A percentile compares a stretch with the other conserved stretches of the same genome.
Evolutionary conservation across 2,329 filamentous ascomycete species (phyloP).

Genomic region (Botrytis deweyae): DNA sequence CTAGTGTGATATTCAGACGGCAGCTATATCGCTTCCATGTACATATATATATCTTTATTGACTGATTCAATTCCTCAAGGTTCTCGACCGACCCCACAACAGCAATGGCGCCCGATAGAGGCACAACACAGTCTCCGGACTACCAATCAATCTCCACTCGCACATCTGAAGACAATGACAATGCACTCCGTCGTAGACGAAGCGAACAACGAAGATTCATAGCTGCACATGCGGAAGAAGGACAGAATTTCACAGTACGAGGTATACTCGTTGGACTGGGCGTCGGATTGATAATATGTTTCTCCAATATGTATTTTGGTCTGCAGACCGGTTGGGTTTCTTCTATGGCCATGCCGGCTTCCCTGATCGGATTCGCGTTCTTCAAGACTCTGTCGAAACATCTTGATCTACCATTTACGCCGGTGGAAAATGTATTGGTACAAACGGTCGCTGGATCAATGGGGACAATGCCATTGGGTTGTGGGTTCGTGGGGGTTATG

Average conservation of each 20-base stretch:
- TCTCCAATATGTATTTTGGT: conserved; percentile 99
- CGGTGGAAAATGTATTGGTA: conserved; percentile 93
- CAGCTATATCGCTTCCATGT: neutral
- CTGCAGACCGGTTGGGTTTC: conserved; percentile 79
- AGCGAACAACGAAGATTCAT: conserved; percentile 37
- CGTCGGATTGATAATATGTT: conserved; percentile 89
- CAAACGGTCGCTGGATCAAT: conserved; percentile 95
- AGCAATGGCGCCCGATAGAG: conserved; percentile 35
- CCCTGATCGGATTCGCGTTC: conserved; percentile 89
- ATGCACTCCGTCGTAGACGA: conserved; percentile 28
- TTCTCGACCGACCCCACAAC: neutral
- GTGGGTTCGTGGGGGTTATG: conserved; percentile 92
- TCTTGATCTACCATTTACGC: conserved; percentile 79
- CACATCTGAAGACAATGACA: conserved; percentile 20
- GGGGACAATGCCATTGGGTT: conserved; percentile 94
- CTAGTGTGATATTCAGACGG: neutral
- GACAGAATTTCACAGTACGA: conserved; percentile 77
- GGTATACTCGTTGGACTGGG: conserved; percentile 75
- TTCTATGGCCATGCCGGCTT: conserved; percentile 96
- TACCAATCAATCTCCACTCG: conserved; percentile 34
- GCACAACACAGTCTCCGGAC: conserved; percentile 23
- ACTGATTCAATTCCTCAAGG: neutral
- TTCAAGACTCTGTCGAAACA: conserved; percentile 77
- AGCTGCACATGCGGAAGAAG: conserved; percentile 37
- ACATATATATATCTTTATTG: neutral